phyloP scores from a whole-genome alignment of 495 filamentous ascomycete species.

The Xanthoparmelia taractica region DNA sequence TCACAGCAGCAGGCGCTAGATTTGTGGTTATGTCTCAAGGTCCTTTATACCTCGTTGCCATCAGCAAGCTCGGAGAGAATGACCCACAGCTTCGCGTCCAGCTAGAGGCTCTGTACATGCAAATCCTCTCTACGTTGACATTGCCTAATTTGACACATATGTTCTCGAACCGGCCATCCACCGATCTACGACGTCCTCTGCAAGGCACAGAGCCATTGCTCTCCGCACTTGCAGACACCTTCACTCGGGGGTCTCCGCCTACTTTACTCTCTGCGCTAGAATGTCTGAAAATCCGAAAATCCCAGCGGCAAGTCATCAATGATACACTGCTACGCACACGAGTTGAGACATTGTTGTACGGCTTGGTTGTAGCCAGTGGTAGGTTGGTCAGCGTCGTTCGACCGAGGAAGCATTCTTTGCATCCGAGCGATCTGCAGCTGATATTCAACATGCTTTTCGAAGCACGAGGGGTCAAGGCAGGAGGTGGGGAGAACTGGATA shows the following conservation, averaged over 20 bases:
- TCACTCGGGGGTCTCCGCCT: constrained; percentile 85
- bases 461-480: constrained; percentile 76
- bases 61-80: constrained; percentile 84
- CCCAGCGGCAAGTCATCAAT: constrained; percentile 78
- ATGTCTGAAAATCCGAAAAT: constrained; percentile 79
- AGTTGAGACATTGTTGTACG: constrained; percentile 73
- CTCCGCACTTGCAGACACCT: constrained; percentile 85
- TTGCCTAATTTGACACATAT: constrained; percentile 81
- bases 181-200: constrained; percentile 84
- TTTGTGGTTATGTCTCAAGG: constrained; percentile 81
- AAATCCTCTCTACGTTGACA: constrained; percentile 91
- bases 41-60: constrained; percentile 85
- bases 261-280: constrained; percentile 84
- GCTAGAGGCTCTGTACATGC: constrained; percentile 93
- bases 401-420: constrained; percentile 89
- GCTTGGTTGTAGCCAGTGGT: constrained; percentile 88
- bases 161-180: constrained; percentile 83
- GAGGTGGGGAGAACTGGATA: constrained; percentile 95
- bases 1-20: constrained; percentile 72
- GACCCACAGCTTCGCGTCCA: constrained; percentile 78
- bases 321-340: constrained; percentile 73
- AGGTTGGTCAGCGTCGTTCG: constrained; percentile 88
- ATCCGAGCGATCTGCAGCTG: constrained; percentile 90
- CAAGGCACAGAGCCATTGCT: constrained; percentile 89
- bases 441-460: constrained; percentile 99